These are phyloP conservation scores for Macrolepiota fuliginosa DNA, from an alignment of 768 basidiomycete genomes.

Conservation along the genomic window DNA sequence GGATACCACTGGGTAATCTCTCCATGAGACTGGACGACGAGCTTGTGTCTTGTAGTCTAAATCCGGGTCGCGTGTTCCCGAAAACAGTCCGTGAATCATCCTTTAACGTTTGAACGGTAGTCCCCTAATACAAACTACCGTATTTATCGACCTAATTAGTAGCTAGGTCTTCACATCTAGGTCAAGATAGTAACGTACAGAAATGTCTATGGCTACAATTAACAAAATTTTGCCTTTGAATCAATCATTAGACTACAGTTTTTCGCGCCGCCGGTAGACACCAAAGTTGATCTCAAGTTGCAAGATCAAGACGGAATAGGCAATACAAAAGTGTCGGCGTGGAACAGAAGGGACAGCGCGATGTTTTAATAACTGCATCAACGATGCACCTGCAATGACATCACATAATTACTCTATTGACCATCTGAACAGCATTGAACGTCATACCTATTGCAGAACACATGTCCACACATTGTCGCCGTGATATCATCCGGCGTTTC, in stretches of 20 bases:
- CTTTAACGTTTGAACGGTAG: neutral
- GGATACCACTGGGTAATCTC: no score
- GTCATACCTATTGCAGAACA: slow-evolving; percentile 55
- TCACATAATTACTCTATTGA: no score
- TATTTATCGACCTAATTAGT: neutral
- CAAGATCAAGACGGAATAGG: slow-evolving; percentile 46
- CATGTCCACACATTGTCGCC: slow-evolving; percentile 60
- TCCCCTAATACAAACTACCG: neutral
- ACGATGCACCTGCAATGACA: slow-evolving; percentile 47
- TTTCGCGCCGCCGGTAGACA: neutral
- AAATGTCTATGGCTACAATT: slow-evolving; percentile 6
- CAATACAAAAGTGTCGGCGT: slow-evolving; percentile 52
- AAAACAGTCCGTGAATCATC: no score
- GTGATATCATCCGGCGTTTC: slow-evolving; percentile 52
- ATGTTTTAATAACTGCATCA: slow-evolving; percentile 40
- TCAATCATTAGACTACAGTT: neutral
- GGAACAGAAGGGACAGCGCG: slow-evolving; percentile 51
- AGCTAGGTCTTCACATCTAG: neutral
- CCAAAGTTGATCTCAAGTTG: neutral
- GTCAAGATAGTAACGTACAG: neutral
- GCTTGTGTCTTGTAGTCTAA: no score
- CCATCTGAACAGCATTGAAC: neutral
- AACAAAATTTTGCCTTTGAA: no score
- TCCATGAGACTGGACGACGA: no score
- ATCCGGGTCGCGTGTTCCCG: no score